Conservation (phyloP, 257 asterid species). For the Cynanchum wilfordii region DNA sequence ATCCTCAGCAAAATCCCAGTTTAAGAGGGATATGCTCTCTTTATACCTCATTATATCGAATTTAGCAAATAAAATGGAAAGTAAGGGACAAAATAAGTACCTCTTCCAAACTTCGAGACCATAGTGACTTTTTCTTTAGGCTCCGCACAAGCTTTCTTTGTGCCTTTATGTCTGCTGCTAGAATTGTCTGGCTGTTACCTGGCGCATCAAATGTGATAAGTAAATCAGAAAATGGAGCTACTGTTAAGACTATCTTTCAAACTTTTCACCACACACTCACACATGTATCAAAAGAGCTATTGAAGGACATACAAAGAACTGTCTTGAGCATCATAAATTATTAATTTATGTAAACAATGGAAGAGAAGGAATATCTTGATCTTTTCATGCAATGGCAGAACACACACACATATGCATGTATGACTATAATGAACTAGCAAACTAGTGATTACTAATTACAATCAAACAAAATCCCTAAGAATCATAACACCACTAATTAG, state of each 20-base stretch:
- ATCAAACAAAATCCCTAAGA: too few relatives aligned
- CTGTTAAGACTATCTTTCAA: neutral
- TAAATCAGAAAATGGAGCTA: slow-evolving; percentile 7
- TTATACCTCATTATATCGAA: neutral
- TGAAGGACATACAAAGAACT: neutral
- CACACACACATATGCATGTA: too few relatives aligned
- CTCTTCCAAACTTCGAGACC: slow-evolving; percentile 84
- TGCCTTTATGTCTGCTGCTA: slow-evolving; percentile 49
- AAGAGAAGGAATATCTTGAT: too few relatives aligned
- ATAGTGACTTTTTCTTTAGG: slow-evolving; percentile 65
- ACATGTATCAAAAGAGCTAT: neutral
- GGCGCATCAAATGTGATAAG: slow-evolving; percentile 29
- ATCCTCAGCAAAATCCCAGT: neutral
- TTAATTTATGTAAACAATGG: neutral
- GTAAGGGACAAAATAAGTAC: slow-evolving; percentile 20
- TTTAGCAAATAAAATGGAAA: neutral
- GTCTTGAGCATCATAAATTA: neutral
- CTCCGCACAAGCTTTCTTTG: slow-evolving; percentile 54
- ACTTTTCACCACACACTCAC: neutral
- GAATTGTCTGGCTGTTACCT: slow-evolving; percentile 40
- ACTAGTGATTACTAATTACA: too few relatives aligned
- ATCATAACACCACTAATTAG: too few relatives aligned
- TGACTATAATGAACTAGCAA: too few relatives aligned
- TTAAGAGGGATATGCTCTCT: neutral
- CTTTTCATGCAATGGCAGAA: too few relatives aligned